A percentile compares a stretch with the other conserved stretches of the same genome.
Conservation (phyloP, 148 eudicot genomes). For the Rhododendron ferrugineum region DNA sequence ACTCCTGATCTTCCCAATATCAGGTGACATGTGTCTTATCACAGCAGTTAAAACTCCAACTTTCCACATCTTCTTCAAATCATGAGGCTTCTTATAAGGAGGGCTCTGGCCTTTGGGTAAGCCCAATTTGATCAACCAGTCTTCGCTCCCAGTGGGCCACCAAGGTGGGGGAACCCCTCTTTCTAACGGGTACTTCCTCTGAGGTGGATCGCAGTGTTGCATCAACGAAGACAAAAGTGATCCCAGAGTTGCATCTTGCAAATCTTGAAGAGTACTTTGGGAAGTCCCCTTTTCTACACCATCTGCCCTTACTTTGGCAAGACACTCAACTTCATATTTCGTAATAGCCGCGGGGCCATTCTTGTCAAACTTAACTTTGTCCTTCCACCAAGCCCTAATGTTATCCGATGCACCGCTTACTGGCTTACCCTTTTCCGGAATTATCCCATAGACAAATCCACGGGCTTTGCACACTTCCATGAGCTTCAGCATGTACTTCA, state of each 20-base stretch:
- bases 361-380: slow-evolving; percentile 80
- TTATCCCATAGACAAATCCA: slow-evolving; percentile 86
- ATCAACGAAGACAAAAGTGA: slow-evolving; percentile 79
- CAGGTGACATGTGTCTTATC: slow-evolving; percentile 85
- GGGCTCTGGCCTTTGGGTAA: slow-evolving; percentile 57
- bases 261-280: slow-evolving; percentile 56
- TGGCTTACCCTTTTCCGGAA: slow-evolving; percentile 88
- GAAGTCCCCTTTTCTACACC: slow-evolving; percentile 38
- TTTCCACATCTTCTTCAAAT: slow-evolving; percentile 88
- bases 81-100: slow-evolving; percentile 86
- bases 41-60: slow-evolving; percentile 81
- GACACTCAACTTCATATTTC: slow-evolving; percentile 59
- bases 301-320: slow-evolving; percentile 33
- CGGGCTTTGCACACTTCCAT: slow-evolving; percentile 92
- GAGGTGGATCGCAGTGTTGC: slow-evolving; percentile 90
- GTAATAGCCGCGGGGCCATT: slow-evolving; percentile 79
- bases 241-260: slow-evolving; percentile 86
- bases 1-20: slow-evolving; percentile 69
- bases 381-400: slow-evolving; percentile 90
- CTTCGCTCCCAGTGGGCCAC: slow-evolving; percentile 81
- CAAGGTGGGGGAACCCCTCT: slow-evolving; percentile 78
- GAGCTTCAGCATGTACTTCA: slow-evolving; percentile 86
- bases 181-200: slow-evolving; percentile 72
- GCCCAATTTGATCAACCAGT: slow-evolving; percentile 61
- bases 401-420: slow-evolving; percentile 89